Base-by-base conservation (phyloP, 2,329 filamentous ascomycete genomes). In the Gaeumannomyces sp. region DNA sequence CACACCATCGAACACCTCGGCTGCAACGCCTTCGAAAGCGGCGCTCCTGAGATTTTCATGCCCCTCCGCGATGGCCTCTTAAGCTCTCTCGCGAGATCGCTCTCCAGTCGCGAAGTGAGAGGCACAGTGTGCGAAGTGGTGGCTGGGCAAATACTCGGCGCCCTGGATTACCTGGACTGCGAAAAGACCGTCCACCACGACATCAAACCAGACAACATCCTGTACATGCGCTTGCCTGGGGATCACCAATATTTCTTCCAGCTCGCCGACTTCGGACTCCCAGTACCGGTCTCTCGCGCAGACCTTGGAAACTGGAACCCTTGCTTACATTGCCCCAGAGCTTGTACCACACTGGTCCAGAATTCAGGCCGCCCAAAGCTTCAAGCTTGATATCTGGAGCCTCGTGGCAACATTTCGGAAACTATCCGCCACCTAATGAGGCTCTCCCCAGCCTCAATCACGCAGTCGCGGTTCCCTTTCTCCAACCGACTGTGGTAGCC, bases 181-280 rank as follows among this genome's bases (percentile, higher is more conserved):
- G 16, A 29, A 35, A 58, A 58, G 13, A 28, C 59, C 61, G 31
- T 63, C 13, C 61, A 63, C 53, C 61, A 53, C 19, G 61, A 58
- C 25, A 38, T 63, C 19, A 63, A 63, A 13, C 61, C 61, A 1
- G 19, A 4, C 19, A 63, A 63, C 16, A 58, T 63, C 53, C 28
- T 63, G 6, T 63, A 85, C 50, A 82, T 82, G 63, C 0, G 45
- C 4, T n/a, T 53, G 45, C 7, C 19, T n/a, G 45, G 78, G 31
- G 7, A 33, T 11, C 3, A 6, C 35, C 2, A 79, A 10, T 79
- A 81, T 0, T 79, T 87, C 67, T 70, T 74, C n/a, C 85, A 80
- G 66, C 83, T 85, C 0, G 74, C 80, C 0, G 83, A 86, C 65
- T 87, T 85, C 62, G 83, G 87, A 2, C 35, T 38, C 31, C 31